Evolutionary conservation across 1,139 yeast species (phyloP).

Genomic region (Geotrichum australiense): DNA sequence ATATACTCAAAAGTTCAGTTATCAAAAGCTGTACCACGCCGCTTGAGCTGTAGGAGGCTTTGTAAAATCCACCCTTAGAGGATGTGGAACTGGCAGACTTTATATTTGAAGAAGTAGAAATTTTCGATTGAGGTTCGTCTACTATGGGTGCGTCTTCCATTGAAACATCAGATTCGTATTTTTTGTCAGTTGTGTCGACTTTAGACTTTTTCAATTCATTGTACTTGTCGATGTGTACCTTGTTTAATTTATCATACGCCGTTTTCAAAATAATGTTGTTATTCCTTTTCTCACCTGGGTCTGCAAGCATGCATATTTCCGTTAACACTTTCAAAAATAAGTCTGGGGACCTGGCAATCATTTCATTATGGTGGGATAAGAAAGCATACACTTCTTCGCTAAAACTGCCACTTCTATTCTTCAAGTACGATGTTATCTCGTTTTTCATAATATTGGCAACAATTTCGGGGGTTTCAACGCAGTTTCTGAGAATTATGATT

Average conservation of each 20-base stretch:
- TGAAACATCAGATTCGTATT: conserved; percentile 16
- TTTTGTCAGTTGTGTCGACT: conserved; percentile 12
- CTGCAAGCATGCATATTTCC: conserved; percentile 30
- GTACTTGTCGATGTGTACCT: conserved; percentile 15
- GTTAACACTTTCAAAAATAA: conserved; percentile 49
- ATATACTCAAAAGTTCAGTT: conserved; percentile 51
- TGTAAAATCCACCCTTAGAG: conserved; percentile 3
- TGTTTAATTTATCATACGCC: conserved; percentile 6
- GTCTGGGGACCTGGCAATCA: conserved; percentile 54
- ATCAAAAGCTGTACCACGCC: conserved; percentile 59
- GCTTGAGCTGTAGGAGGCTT: conserved; percentile 30
- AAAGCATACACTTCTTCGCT: conserved; percentile 43
- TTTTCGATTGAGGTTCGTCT: neutral
- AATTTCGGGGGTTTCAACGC: conserved; percentile 56
- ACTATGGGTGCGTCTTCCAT: conserved; percentile 17
- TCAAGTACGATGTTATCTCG: conserved; percentile 34
- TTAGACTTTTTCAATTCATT: conserved; percentile 10
- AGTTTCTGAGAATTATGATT: conserved; percentile 51
- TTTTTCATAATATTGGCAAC: conserved; percentile 43
- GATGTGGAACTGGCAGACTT: conserved; percentile 1
- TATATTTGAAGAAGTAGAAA: neutral
- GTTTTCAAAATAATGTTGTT: conserved; percentile 32
- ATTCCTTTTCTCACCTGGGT: conserved; percentile 23
- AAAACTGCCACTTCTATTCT: conserved; percentile 32
- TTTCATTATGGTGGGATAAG: conserved; percentile 48